Percentiles rank a stretch among this genome's conserved stretches.
Conservation (phyloP, 208 protist genomes). For the Angomonas ambiguus region DNA sequence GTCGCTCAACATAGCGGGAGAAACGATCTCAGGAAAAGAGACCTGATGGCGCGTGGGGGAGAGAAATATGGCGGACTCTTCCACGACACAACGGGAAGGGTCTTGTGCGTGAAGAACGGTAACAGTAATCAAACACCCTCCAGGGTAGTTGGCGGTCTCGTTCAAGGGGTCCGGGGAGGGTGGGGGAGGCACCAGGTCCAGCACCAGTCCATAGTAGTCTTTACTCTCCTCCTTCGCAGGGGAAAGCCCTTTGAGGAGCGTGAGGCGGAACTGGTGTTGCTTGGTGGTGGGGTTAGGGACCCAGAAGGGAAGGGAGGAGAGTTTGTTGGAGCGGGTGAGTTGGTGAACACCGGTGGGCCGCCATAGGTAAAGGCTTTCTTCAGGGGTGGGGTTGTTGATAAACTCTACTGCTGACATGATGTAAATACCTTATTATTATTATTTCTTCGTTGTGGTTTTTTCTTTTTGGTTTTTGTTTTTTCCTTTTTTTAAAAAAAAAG, state of each 20-base stretch:
- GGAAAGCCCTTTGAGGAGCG: conserved; percentile 63
- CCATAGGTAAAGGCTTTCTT: conserved; percentile 54
- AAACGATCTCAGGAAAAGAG: not conserved
- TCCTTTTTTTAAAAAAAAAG: not conserved
- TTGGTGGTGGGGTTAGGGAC: conserved; percentile 46
- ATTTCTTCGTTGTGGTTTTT: no score
- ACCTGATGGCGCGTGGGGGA: not conserved
- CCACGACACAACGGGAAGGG: not conserved
- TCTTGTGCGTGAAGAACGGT: conserved; percentile 26
- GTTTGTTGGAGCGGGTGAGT: conserved; percentile 73
- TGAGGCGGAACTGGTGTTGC: conserved; percentile 60
- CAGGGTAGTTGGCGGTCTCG: conserved; percentile 24
- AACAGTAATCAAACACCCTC: conserved; percentile 45
- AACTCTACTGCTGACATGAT: conserved; percentile 50
- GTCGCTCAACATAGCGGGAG: not conserved
- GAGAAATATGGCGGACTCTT: not conserved
- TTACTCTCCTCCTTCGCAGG: conserved; percentile 8
- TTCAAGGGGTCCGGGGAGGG: conserved; percentile 5
- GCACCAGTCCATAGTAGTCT: conserved; percentile 51
- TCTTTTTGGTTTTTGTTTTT: no score
- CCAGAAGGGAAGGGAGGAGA: conserved; percentile 78
- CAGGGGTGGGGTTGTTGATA: conserved; percentile 43
- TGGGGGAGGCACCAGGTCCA: conserved; percentile 70
- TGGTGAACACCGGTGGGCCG: conserved; percentile 27
- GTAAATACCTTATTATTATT: no score